A percentile compares a stretch with the other conserved stretches of the same genome.
These are phyloP conservation scores for Bipolaris bicolor DNA, from an alignment of 2,329 filamentous ascomycete genomes.

Conservation along the genomic window DNA sequence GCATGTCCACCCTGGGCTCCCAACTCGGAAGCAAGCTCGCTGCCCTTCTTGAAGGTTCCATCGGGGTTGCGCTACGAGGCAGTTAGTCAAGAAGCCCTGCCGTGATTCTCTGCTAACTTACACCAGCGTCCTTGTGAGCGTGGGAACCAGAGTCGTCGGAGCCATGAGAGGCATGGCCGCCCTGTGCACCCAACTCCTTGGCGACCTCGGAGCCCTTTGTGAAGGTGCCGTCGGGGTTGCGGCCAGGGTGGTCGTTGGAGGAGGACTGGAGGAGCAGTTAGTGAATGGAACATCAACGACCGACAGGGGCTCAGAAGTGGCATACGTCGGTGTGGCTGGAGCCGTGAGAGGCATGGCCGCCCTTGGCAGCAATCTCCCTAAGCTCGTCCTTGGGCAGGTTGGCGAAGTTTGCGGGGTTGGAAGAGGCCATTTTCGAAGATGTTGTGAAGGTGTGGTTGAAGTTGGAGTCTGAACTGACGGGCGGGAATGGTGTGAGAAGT, in stretches of 20 bases:
- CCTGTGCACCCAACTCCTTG: constrained; percentile 47
- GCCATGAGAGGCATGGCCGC: constrained; percentile 44
- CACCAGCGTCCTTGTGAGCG: constrained; percentile 19
- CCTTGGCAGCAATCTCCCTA: constrained; percentile 56
- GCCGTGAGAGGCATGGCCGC: constrained; percentile 53
- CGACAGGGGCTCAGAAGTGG: no score
- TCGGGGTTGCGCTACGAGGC: constrained; percentile 52
- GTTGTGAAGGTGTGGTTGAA: constrained; percentile 6
- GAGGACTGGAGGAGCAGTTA: background rate
- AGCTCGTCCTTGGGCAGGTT: constrained; percentile 60
- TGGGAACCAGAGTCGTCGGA: constrained; percentile 9
- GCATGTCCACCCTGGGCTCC: constrained; percentile 43
- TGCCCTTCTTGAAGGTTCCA: constrained; percentile 47
- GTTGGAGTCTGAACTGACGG: constrained; percentile 3
- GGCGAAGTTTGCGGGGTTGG: constrained; percentile 60
- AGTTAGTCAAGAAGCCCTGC: constrained; percentile 39
- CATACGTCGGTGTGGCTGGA: constrained; percentile 6
- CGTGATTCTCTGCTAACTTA: constrained; percentile 34
- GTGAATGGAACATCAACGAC: background rate
- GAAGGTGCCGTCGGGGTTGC: constrained; percentile 51
- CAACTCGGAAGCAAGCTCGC: constrained; percentile 45
- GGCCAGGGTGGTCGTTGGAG: constrained; percentile 20
- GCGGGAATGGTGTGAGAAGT: background rate
- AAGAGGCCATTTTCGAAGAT: constrained; percentile 43
- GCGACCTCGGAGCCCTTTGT: constrained; percentile 47